A percentile compares a stretch with the other conserved stretches of the same genome.
Conservation (phyloP, 108 stramenopile genomes). For the Cylindrotheca closterium region DNA sequence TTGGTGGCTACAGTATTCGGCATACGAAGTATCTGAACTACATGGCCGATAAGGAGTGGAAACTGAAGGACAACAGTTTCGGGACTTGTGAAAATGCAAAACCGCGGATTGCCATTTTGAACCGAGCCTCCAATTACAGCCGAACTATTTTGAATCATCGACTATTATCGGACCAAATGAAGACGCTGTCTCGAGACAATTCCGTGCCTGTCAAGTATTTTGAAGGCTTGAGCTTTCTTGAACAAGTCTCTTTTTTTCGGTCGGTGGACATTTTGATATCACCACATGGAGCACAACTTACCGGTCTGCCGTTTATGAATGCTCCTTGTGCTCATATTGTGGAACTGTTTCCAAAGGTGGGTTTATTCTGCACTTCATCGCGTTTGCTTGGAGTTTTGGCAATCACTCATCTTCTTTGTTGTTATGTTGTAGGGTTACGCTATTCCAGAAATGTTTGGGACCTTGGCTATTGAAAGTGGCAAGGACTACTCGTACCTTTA, state of each 20-base stretch:
- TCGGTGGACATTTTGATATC: conserved; percentile 34
- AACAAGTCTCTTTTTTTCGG: conserved; percentile 31
- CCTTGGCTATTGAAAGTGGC: conserved; percentile 17
- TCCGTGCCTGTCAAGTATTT: conserved; percentile 16
- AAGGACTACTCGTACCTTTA: conserved; percentile 23
- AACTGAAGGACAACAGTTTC: neutral
- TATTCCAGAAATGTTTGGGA: conserved; percentile 37
- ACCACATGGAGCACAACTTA: conserved; percentile 49
- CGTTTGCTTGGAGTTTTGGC: too few relatives aligned
- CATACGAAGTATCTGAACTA: conserved; percentile 23
- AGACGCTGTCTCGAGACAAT: neutral
- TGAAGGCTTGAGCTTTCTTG: conserved; percentile 31
- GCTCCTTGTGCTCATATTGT: conserved; percentile 24
- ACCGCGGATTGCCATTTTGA: conserved; percentile 32
- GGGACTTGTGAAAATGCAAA: neutral
- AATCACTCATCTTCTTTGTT: too few relatives aligned
- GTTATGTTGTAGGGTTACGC: conserved; percentile 20
- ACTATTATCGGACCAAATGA: neutral
- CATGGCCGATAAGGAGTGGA: conserved; percentile 3
- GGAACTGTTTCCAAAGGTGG: conserved; percentile 33
- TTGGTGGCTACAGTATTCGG: conserved; percentile 23
- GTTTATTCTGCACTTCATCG: too few relatives aligned
- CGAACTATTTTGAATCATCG: conserved; percentile 25
- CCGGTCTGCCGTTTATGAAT: conserved; percentile 36
- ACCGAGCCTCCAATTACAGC: conserved; percentile 15